phyloP scores from a whole-genome alignment of 1,284 basidiomycete species.

The Sporisorium scitamineum region DNA sequence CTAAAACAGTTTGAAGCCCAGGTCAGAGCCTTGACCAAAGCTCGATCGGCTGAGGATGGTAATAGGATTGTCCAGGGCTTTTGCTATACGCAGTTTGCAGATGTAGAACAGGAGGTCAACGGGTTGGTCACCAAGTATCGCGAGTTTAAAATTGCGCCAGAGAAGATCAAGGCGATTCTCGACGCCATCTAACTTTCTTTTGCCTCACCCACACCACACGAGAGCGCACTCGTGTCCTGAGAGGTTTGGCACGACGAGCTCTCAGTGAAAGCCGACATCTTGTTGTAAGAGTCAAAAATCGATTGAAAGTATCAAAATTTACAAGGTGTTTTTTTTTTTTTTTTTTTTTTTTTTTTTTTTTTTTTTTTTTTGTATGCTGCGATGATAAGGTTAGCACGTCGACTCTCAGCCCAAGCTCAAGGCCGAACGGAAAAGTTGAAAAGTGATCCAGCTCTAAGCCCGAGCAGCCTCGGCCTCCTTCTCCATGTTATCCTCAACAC shows the following conservation, averaged over 20 bases:
- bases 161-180: conserved; percentile 45
- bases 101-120: conserved; percentile 51
- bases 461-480: conserved; percentile 12
- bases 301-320: background rate
- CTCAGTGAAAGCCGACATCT: too few species aligned
- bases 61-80: conserved; percentile 48
- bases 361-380: background rate
- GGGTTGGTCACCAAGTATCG: conserved; percentile 45
- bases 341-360: too few species aligned
- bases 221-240: too few species aligned
- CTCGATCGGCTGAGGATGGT: background rate
- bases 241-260: too few species aligned
- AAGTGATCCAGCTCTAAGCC: background rate
- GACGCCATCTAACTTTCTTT: conserved; percentile 13
- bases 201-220: too few species aligned
- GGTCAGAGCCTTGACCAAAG: conserved; percentile 19
- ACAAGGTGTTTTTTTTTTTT: background rate
- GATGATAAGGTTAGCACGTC: background rate
- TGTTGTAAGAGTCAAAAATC: background rate
- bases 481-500: conserved; percentile 20
- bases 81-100: conserved; percentile 54
- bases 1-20: conserved; percentile 30
- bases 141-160: conserved; percentile 36
- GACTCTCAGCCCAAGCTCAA: background rate
- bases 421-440: too few species aligned